These are phyloP conservation scores for Dictyostelium purpureum DNA, from an alignment of 78 protist species.

Conservation along the genomic window DNA sequence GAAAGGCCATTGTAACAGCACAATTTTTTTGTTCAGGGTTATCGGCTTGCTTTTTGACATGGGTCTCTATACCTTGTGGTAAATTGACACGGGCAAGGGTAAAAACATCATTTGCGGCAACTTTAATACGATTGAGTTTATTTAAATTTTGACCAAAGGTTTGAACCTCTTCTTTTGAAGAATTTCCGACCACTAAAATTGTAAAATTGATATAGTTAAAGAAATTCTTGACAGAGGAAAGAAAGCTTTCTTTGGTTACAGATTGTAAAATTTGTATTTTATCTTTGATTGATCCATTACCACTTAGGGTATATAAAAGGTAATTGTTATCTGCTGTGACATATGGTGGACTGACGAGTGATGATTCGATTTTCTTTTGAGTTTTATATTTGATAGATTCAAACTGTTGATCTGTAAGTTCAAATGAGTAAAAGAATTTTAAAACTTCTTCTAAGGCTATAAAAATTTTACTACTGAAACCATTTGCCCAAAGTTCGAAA, in stretches of 20 bases:
- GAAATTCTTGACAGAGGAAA: neutral
- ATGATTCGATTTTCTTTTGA: neutral
- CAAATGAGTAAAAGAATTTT: neutral
- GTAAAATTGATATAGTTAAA: neutral
- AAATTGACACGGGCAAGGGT: neutral
- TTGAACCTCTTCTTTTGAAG: neutral
- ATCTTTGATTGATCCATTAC: too few species aligned
- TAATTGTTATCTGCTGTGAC: too few species aligned
- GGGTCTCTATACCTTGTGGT: neutral
- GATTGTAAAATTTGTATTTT: neutral
- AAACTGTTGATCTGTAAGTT: neutral
- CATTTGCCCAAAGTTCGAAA: neutral
- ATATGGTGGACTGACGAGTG: neutral
- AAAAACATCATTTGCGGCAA: neutral
- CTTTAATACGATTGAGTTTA: neutral
- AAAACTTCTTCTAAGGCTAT: neutral
- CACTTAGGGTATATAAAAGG: too few species aligned
- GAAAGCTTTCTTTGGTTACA: neutral
- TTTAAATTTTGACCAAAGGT: neutral
- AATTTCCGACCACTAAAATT: constrained; percentile 19
- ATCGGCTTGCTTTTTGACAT: neutral
- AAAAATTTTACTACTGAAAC: constrained; percentile 21
- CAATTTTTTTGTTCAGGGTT: constrained; percentile 14
- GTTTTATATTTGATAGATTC: neutral
- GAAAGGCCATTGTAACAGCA: neutral